These are phyloP conservation scores for Trichocladium uniseriatum DNA, from an alignment of 495 filamentous ascomycete species.

Conservation along the genomic window DNA sequence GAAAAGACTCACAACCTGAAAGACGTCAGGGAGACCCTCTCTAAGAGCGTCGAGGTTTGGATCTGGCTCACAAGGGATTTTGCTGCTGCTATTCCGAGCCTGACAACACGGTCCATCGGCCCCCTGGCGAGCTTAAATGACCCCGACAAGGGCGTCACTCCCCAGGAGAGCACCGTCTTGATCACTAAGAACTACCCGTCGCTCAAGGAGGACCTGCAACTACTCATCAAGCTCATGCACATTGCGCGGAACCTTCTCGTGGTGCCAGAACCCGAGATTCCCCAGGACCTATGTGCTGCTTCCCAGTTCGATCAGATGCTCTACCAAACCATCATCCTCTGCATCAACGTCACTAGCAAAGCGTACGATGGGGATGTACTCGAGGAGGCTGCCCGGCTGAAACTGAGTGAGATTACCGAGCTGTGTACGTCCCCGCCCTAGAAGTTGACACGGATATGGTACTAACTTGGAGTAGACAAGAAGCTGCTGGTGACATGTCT, in stretches of 20 bases:
- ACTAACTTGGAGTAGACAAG: conserved; percentile 51
- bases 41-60: conserved; percentile 57
- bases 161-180: conserved; percentile 53
- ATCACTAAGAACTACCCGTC: conserved; percentile 68
- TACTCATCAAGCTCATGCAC: conserved; percentile 74
- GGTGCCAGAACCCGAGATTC: conserved; percentile 59
- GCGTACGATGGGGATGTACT: conserved; percentile 83
- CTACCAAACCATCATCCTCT: conserved; percentile 72
- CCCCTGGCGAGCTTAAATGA: conserved; percentile 26
- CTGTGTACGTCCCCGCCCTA: conserved; percentile 34
- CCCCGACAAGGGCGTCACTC: conserved; percentile 45
- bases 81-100: conserved; percentile 28
- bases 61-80: conserved; percentile 47
- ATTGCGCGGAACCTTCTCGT: conserved; percentile 80
- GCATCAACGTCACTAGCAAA: conserved; percentile 78
- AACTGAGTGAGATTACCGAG: conserved; percentile 46
- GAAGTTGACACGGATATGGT: background rate
- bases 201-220: conserved; percentile 71
- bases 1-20: conserved; percentile 44
- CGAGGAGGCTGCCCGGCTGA: conserved; percentile 46
- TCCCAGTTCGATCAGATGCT: conserved; percentile 72
- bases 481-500: conserved; percentile 81
- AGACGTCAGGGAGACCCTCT: conserved; percentile 49
- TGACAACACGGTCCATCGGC: conserved; percentile 31
- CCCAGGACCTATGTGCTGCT: conserved; percentile 77